phyloP scores from a whole-genome alignment of 805 yeast genomes.

The Priceomyces castillae region DNA sequence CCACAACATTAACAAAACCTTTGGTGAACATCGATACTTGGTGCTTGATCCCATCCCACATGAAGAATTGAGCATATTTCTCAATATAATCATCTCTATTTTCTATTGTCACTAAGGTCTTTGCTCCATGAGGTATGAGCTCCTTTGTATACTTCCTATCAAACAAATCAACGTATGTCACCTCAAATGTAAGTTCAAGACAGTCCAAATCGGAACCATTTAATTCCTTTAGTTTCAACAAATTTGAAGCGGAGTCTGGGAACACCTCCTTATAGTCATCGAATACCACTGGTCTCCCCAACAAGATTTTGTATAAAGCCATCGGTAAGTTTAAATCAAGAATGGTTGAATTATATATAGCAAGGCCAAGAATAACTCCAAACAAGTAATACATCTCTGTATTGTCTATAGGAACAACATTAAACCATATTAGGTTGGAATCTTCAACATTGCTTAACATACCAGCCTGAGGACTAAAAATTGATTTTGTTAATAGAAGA shows the following conservation, averaged over 20 bases:
- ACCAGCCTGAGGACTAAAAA: constrained; percentile 68
- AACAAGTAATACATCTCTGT: constrained; percentile 65
- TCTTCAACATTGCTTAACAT: constrained; percentile 66
- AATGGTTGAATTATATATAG: constrained; percentile 86
- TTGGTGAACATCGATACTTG: constrained; percentile 58
- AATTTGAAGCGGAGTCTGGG: constrained; percentile 56
- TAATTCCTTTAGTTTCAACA: constrained; percentile 27
- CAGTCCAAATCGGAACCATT: constrained; percentile 33
- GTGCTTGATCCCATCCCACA: constrained; percentile 50
- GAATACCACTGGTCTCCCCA: constrained; percentile 52
- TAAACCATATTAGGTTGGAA: constrained; percentile 76
- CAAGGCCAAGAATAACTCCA: constrained; percentile 86
- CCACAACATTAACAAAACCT: constrained; percentile 77
- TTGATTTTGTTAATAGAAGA: constrained; percentile 60
- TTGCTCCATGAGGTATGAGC: constrained; percentile 58
- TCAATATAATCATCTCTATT: constrained; percentile 63
- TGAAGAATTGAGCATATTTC: constrained; percentile 57
- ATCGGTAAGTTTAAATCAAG: constrained; percentile 76
- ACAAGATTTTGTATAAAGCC: constrained; percentile 71
- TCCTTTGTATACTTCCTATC: constrained; percentile 45
- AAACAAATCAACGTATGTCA: constrained; percentile 50
- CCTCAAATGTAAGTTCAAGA: constrained; percentile 58
- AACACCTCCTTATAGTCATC: constrained; percentile 66
- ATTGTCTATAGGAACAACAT: constrained; percentile 42
- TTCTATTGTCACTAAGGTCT: constrained; percentile 50